These are phyloP conservation scores for Cladosporium velox DNA, from an alignment of 2,329 filamentous ascomycete genomes.

Conservation along the genomic window DNA sequence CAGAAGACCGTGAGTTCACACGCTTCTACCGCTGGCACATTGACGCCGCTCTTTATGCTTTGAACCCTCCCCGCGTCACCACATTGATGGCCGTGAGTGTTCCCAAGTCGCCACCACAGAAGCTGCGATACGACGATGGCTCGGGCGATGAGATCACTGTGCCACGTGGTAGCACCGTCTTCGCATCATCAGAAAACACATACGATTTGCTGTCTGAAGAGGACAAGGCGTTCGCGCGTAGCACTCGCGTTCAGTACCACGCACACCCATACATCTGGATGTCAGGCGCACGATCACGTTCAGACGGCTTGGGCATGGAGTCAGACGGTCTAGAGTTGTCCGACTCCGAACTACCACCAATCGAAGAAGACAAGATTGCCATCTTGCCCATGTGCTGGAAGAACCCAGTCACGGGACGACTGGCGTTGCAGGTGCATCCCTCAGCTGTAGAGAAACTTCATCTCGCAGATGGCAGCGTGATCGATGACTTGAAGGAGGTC, in stretches of 20 bases:
- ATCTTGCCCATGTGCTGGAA: conserved; percentile 75
- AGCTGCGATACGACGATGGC: conserved; percentile 72
- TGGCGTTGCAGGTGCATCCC: conserved; percentile 74
- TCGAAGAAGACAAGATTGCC: conserved; percentile 68
- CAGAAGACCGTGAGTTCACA: conserved; percentile 60
- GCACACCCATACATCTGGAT: conserved; percentile 84
- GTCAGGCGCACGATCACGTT: conserved; percentile 64
- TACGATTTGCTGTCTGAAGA: conserved; percentile 65
- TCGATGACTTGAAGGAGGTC: conserved; percentile 68
- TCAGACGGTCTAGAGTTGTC: conserved; percentile 66
- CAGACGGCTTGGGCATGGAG: conserved; percentile 70
- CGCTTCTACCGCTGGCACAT: conserved; percentile 79
- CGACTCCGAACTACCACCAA: conserved; percentile 60
- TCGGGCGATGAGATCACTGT: conserved; percentile 66
- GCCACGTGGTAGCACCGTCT: conserved; percentile 74
- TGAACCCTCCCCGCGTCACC: conserved; percentile 73
- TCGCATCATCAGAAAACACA: conserved; percentile 71
- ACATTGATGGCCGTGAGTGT: conserved; percentile 73
- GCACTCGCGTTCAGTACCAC: conserved; percentile 71
- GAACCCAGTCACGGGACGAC: conserved; percentile 68
- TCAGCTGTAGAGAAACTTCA: conserved; percentile 71
- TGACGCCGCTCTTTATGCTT: conserved; percentile 73
- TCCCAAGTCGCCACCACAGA: conserved; percentile 66
- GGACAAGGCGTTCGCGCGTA: conserved; percentile 68
- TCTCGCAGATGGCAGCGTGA: conserved; percentile 63